phyloP scores from a whole-genome alignment of 306 rosid species.

The Quercus mongolica region DNA sequence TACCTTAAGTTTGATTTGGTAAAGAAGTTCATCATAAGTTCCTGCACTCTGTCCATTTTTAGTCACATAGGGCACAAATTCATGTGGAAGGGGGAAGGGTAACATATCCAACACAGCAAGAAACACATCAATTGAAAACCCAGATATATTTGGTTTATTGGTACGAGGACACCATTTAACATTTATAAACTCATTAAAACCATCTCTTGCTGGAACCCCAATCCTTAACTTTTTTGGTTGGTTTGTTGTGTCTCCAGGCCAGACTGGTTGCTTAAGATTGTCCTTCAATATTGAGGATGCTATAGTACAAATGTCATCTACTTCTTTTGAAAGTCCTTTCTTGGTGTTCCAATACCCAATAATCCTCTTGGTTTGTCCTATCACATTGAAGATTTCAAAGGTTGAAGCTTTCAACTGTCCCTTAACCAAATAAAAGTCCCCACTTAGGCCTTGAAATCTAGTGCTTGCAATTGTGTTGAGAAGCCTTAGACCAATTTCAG shows the following conservation, averaged over 20 bases:
- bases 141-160: constrained; percentile 7
- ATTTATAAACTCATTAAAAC: constrained; percentile 16
- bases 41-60: constrained; percentile 6
- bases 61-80: constrained; percentile 13
- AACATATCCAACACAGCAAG: constrained; percentile 10
- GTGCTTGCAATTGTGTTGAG: background rate
- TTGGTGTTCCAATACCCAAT: constrained; percentile 28
- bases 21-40: constrained; percentile 18
- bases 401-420: constrained; percentile 26
- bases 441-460: constrained; percentile 17
- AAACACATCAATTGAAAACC: constrained; percentile 29
- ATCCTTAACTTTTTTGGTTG: constrained; percentile 27
- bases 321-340: background rate
- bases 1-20: constrained; percentile 12
- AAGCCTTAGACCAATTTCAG: constrained; percentile 5
- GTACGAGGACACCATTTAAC: constrained; percentile 9
- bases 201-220: constrained; percentile 22
- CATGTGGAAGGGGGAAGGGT: constrained; percentile 24
- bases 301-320: background rate
- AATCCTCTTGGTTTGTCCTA: constrained; percentile 16
- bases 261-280: constrained; percentile 19
- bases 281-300: background rate
- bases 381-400: constrained; percentile 30
- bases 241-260: constrained; percentile 35
- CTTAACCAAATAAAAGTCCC: constrained; percentile 16